Percentiles rank a stretch among this genome's conserved stretches.
phyloP scores from a whole-genome alignment of 2,329 filamentous ascomycete species.

The Teratosphaeria pseudoeucalypti region DNA sequence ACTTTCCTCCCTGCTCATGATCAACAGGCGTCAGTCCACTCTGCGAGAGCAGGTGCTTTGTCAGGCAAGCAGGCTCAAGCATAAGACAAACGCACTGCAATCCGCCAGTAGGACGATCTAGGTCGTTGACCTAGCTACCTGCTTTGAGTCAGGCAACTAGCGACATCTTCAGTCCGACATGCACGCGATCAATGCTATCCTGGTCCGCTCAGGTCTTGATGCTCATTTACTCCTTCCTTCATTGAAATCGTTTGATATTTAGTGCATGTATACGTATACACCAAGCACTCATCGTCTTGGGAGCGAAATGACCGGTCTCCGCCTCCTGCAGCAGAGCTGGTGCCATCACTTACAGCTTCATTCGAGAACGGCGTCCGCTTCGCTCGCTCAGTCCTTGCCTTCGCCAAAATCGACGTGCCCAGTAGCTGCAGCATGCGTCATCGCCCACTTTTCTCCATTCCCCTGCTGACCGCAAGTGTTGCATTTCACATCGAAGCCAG shows the following conservation, averaged over 20 bases:
- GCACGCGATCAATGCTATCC: not conserved
- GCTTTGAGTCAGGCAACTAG: not conserved
- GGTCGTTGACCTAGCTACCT: no score
- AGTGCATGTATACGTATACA: not conserved
- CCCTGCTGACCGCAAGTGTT: constrained; percentile 61
- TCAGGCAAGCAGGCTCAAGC: not conserved
- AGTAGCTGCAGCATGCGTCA: constrained; percentile 51
- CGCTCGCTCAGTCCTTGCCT: not conserved
- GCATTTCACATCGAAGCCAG: constrained; percentile 68
- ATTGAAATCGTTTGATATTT: not conserved
- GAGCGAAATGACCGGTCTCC: not conserved
- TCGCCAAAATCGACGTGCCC: constrained; percentile 48
- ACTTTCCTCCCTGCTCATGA: not conserved
- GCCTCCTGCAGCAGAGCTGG: no score
- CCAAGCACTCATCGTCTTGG: not conserved
- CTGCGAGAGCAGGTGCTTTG: not conserved
- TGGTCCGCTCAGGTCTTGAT: not conserved
- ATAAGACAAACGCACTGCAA: not conserved
- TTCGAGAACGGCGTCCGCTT: no score
- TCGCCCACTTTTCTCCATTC: constrained; percentile 53
- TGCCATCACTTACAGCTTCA: no score
- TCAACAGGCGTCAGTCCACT: not conserved
- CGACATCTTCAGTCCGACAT: not conserved
- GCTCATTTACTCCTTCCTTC: not conserved
- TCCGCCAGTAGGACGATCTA: no score